Evolutionary conservation across 306 rosid species (phyloP).

Genomic region (Cicer judaicum): DNA sequence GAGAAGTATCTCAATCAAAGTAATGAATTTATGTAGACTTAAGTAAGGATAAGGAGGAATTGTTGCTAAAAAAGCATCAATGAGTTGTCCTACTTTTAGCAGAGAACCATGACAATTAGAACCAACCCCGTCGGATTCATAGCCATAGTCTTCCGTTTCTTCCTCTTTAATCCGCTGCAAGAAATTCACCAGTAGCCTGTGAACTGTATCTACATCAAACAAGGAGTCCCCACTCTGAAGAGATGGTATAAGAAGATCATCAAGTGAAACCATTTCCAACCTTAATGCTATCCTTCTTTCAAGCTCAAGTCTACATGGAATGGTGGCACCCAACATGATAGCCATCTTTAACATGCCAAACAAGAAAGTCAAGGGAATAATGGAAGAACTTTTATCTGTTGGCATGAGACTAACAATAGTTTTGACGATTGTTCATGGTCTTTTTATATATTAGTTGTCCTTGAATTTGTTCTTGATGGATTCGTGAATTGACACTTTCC

Average conservation of each 20-base stretch:
- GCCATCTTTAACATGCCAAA: slow-evolving; percentile 86
- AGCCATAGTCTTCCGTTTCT: slow-evolving; percentile 72
- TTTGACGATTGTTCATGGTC: slow-evolving; percentile 68
- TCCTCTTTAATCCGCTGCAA: slow-evolving; percentile 80
- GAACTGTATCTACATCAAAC: slow-evolving; percentile 84
- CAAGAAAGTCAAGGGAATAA: slow-evolving; percentile 69
- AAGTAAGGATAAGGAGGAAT: slow-evolving; percentile 83
- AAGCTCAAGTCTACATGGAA: slow-evolving; percentile 78
- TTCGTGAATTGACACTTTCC: slow-evolving; percentile 73
- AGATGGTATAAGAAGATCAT: slow-evolving; percentile 85
- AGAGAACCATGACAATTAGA: slow-evolving; percentile 70
- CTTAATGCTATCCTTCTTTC: slow-evolving; percentile 76
- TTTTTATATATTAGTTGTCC: slow-evolving; percentile 50
- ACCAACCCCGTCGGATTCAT: slow-evolving; percentile 72
- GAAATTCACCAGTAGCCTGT: slow-evolving; percentile 70
- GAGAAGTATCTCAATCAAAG: slow-evolving; percentile 77
- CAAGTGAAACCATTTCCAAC: slow-evolving; percentile 70
- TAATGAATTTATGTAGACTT: slow-evolving; percentile 62
- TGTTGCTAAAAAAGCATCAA: slow-evolving; percentile 83
- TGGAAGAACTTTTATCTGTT: slow-evolving; percentile 59
- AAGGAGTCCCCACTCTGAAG: slow-evolving; percentile 65
- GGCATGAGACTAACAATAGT: slow-evolving; percentile 74
- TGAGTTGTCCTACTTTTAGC: slow-evolving; percentile 78
- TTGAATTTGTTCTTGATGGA: slow-evolving; percentile 52
- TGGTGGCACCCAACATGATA: slow-evolving; percentile 66